Evolutionary conservation across 73 alveolate species (phyloP).

Genomic region (Strombidium stylifer): DNA sequence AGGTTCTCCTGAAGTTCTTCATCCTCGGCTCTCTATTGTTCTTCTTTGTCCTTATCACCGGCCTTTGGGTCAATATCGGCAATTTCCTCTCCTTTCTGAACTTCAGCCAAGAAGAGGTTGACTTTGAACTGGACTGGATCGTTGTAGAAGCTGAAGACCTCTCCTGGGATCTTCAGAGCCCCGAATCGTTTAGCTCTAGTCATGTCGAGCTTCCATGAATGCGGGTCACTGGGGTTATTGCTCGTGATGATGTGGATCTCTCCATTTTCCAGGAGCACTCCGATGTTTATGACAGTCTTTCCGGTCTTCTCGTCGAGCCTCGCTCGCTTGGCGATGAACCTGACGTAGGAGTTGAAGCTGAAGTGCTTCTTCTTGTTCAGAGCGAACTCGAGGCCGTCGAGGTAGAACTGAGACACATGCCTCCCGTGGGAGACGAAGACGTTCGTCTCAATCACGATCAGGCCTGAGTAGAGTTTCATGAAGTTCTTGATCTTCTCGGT

Average conservation of each 20-base stretch:
- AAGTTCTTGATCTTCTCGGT: constrained; percentile 15
- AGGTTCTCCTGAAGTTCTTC: too few species aligned
- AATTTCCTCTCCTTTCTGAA: too few species aligned
- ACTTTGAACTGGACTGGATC: too few species aligned
- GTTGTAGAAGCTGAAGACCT: too few species aligned
- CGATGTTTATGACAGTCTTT: constrained; percentile 4
- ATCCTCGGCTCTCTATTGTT: too few species aligned
- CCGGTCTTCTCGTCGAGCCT: not conserved
- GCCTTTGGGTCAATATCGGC: too few species aligned
- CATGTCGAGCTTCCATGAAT: not conserved
- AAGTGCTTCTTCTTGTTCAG: too few species aligned
- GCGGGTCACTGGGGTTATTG: not conserved
- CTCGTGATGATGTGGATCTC: constrained; percentile 1
- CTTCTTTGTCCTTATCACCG: too few species aligned
- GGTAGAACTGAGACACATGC: constrained; percentile 11
- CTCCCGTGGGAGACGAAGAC: constrained; percentile 28
- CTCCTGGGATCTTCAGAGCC: too few species aligned
- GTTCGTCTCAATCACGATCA: constrained; percentile 12
- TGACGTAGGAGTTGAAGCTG: constrained; percentile 1
- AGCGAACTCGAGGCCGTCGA: not conserved
- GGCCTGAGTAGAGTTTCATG: not conserved
- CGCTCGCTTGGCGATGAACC: not conserved
- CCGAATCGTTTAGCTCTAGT: not conserved
- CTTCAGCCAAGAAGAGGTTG: too few species aligned
- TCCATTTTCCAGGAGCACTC: constrained; percentile 21